Base-by-base conservation (phyloP, 495 filamentous ascomycete species). In the Thermochaetoides thermophila region DNA sequence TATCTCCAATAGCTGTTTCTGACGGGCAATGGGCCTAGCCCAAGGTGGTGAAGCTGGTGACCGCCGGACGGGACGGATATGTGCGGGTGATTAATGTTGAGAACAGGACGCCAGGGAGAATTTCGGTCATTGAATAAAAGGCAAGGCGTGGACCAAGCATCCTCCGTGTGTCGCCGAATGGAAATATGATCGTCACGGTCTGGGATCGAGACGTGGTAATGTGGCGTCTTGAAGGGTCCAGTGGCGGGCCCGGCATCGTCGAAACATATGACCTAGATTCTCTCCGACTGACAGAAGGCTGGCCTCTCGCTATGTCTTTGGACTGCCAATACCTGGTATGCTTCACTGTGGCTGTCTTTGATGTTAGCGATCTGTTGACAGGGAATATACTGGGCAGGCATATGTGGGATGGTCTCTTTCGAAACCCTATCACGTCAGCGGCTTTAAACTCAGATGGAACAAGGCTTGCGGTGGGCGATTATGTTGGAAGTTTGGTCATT, bases 281-380 rank as follows among this genome's bases (percentile, higher is more conserved):
- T 17, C 32, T 43, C 15, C 25, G 46, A 16, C n/a, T 8, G 15
- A 20, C 13, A 3, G 52, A 55, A 39, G 49, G 46, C 6, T 55
- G 52, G 52, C 52, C 52, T 17, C 31, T 55, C 14, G 38, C 36
- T 17, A 40, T 55, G 12, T 52, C 49, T 17, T 44, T 47, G 7
- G 49, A 52, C 22, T 46, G 48, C 15, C 23, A 33, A 19, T 49
- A 46, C 15, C 27, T 55, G 16, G 39, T 26, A 10, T 52, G 42
- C 20, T 35, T 46, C 40, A 55, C 46, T 4, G 52, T 49, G 34
- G 49, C 44, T 1, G 52, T 49, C 6, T 39, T 55, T 7, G 52
- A 55, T 18, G 37, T 52, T 11, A 39, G 36, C 27, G 48, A 55
- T 17, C 32, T 40, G n/a, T 21, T 15, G 16, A 48, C 43, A 18